phyloP scores from a whole-genome alignment of 441 rosid species.

The Adansonia gregorii region DNA sequence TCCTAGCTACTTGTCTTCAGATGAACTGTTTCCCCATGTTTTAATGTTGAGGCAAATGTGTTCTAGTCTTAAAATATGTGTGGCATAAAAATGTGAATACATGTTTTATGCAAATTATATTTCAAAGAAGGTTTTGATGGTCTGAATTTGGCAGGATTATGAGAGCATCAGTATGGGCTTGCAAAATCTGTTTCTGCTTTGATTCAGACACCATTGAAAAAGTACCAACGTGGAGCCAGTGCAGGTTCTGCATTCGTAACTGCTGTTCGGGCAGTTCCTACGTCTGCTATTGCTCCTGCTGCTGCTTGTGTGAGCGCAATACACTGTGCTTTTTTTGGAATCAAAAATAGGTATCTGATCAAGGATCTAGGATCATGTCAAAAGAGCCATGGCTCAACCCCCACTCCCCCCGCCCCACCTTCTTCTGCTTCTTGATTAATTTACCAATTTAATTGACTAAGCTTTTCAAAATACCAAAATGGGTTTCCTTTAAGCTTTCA shows the following conservation, averaged over 20 bases:
- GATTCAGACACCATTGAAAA: constrained; percentile 78
- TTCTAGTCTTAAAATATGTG: background rate
- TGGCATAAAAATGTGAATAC: background rate
- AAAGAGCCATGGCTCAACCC: background rate
- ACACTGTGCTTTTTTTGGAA: constrained; percentile 82
- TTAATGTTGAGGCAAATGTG: background rate
- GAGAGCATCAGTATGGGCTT: constrained; percentile 84
- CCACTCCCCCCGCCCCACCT: background rate
- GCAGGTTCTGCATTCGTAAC: constrained; percentile 86
- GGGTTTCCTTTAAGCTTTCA: background rate
- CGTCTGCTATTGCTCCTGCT: constrained; percentile 93
- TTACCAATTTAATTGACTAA: background rate
- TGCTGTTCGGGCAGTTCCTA: constrained; percentile 83
- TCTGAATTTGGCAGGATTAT: constrained; percentile 62
- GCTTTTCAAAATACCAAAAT: background rate
- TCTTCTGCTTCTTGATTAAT: background rate
- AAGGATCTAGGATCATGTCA: background rate
- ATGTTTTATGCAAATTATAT: background rate
- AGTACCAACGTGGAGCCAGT: constrained; percentile 88
- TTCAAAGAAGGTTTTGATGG: constrained; percentile 19
- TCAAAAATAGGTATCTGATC: constrained; percentile 73
- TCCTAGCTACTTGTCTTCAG: constrained; percentile 13
- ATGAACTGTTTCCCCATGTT: background rate
- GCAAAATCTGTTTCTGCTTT: constrained; percentile 92
- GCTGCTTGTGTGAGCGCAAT: constrained; percentile 86